Evolutionary conservation across 768 basidiomycete genomes (phyloP), one percentile per base, ranked within the genome.

Genomic region (Lyophyllum semitale): DNA sequence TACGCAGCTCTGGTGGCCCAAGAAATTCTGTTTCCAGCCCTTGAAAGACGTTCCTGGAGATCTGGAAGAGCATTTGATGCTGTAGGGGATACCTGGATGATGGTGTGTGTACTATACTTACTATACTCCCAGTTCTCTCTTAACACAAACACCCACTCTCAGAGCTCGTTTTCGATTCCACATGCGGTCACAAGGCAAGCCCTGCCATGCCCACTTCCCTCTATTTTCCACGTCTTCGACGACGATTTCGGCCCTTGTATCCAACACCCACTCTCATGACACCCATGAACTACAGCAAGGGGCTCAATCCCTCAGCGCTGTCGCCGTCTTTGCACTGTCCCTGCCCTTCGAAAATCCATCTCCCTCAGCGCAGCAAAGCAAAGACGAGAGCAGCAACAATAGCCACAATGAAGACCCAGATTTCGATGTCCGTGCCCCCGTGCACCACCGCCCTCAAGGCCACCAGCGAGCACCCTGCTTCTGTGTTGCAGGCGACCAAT

Each of bases 211-310:
- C 56, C n/a, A 35, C 65, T 4, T 72, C 76, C 0, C 82, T 92
- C 51, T 84, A 80, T 44, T 91, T 93, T 64, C 91, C 90, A 0
- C 30, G 70, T 92, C 3, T 93, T 93, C 70, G 82, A 80, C 32
- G 82, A 71, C 61, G 87, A 87, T 61, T 94, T 93, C 61, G 88
- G 87, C 30, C 91, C 92, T 78, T 93, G 49, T 85, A 81, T 62
- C 78, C 85, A 3, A 73, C 85, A 27, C 89, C 88, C 1, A 83
- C 88, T 18, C 68, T 84, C 32, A 82, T 87, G 68, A 85, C 77
- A 58, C 68, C 79, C 51, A 81, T 87, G 82, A 89, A 84, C 64
- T 92, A 92, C 68, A 91, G 89, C 51, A 90, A 92, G 71, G 89
- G 85, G 45, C 76, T 85, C 63, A 81, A 73, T 63, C 66, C 74